A percentile compares a stretch with the other conserved stretches of the same genome.
Conservation (phyloP, 2,329 filamentous ascomycete species). For the Claviceps pazoutovae region DNA sequence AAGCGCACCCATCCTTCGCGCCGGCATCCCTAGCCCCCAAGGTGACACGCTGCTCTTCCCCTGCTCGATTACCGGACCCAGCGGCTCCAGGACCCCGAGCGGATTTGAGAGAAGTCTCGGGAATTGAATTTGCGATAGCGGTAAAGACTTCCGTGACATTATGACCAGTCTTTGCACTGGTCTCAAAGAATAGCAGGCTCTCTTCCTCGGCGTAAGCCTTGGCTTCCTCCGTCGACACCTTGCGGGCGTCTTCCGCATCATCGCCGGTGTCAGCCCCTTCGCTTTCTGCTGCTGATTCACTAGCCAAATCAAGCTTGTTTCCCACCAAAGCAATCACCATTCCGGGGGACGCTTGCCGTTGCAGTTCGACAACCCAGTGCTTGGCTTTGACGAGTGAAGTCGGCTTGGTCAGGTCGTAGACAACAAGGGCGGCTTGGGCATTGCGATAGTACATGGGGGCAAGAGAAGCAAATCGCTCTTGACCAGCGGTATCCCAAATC, state of each 20-base stretch:
- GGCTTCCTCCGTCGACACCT: conserved; percentile 82
- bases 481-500: conserved; percentile 97
- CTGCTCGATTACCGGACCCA: conserved; percentile 41
- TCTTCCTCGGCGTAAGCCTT: conserved; percentile 92
- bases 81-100: conserved; percentile 59
- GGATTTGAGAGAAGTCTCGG: conserved; percentile 89
- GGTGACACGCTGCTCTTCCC: conserved; percentile 68
- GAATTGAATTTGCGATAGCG: conserved; percentile 94
- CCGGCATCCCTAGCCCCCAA: conserved; percentile 58
- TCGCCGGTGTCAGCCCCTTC: conserved; percentile 44
- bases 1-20: conserved; percentile 87
- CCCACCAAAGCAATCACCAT: conserved; percentile 96
- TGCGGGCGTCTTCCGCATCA: conserved; percentile 61
- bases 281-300: conserved; percentile 33
- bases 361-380: conserved; percentile 96
- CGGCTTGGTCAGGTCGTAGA: conserved; percentile 96
- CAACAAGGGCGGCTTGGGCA: conserved; percentile 89
- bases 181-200: conserved; percentile 90
- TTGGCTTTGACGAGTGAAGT: conserved; percentile 92
- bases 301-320: conserved; percentile 88
- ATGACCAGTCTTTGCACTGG: conserved; percentile 87
- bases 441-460: conserved; percentile 99
- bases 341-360: conserved; percentile 86
- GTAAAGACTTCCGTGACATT: conserved; percentile 96
- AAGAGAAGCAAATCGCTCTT: conserved; percentile 91